Evolutionary conservation across 768 basidiomycete species (phyloP), one percentile per base, ranked within the genome.

Genomic region (Megacollybia marginata): DNA sequence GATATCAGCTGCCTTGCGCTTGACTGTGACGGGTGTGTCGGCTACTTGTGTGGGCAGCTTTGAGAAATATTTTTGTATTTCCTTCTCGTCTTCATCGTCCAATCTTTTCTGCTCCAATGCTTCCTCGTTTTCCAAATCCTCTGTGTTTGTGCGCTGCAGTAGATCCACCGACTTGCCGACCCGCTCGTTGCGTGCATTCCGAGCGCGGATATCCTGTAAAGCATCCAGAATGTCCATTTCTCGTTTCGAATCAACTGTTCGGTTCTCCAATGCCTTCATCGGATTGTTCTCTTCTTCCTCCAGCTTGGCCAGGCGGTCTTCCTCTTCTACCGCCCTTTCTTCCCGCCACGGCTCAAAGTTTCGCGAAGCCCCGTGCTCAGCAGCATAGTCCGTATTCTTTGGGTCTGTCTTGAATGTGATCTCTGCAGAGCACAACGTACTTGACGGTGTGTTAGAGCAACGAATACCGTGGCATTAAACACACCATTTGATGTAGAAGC

Each of bases 381-480:
- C 92, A 16, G 75, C 38, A 57, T 95, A 95, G 63, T 95, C 92
- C 1, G 93, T 94, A 62, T 96, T 93, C 76, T 95, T 95, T 16
- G 95, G 95, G 63, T 99, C 95, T 0, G 96, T 99, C 67, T 98
- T 98, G 83, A 99, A 99, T 0, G 96, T 98, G 56, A 99, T 98
- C 64, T 99, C 96, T 9, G 95, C 88, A 2, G 93, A 96, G 63
- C 96, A 99, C 35, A 93, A 69, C 12, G 93, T 94, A 60, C 95
- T 95, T 45, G 7, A 19, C 9, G 18, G 44, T 73, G 42, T 62
- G 54, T 6, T 34, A n/a, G 5, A 2, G 7, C 13, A 12, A 23
- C n/a, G 32, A 42, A 6, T 31, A 51, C 47, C 19, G 51, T 54
- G 52, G 42, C 6, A 28, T 32, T 60, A 59, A 44, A 73, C 80